Evolutionary conservation across 352 stramenopile genomes (phyloP), one percentile per base, ranked within the genome.

Genomic region (Pythium grandisporangium): DNA sequence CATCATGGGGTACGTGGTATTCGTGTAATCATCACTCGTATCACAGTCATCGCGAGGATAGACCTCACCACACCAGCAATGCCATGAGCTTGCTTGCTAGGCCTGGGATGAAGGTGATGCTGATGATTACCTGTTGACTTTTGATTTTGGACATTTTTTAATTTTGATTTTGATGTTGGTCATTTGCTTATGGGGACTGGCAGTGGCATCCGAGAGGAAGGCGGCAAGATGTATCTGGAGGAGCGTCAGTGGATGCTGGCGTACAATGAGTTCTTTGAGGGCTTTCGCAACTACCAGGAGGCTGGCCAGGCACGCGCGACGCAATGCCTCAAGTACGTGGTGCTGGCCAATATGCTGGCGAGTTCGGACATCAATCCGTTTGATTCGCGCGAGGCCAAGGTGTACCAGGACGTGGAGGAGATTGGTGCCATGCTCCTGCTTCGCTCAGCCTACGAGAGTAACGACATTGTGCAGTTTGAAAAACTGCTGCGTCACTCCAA

Each of bases 251-350:
- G 85, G 85, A 77, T 77, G 50, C 60, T 88, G 26, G 89, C 89
- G 32, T 96, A 96, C 68, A 95, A 96, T 48, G 83, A 97, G 52
- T 96, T 96, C 52, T 96, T 95, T 26, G 85, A 96, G 63, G 91
- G 83, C 45, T 96, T 97, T 50, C 73, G 83, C 26, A 95, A 93
- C 54, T 96, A 96, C 54, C 86, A 96, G 45, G 84, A 97, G 59
- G 85, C 84, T 11, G 89, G 83, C 5, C 94, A 95, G 45, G 47
- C 70, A 20, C 76, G 83, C 12, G 85, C 89, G 19, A 93, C 84
- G 49, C 75, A 95, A 32, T 93, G 82, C 46, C 76, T 97, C 29
- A 96, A 96, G 64, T 95, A 95, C 56, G 83, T 94, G 11, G 84
- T 96, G 32, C 58, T 97, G 16, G 85, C 89, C 22, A 96, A 96